Percentiles rank a stretch among this genome's conserved stretches.
phyloP scores from a whole-genome alignment of 2,329 filamentous ascomycete genomes.

The Cladophialophora bantiana region DNA sequence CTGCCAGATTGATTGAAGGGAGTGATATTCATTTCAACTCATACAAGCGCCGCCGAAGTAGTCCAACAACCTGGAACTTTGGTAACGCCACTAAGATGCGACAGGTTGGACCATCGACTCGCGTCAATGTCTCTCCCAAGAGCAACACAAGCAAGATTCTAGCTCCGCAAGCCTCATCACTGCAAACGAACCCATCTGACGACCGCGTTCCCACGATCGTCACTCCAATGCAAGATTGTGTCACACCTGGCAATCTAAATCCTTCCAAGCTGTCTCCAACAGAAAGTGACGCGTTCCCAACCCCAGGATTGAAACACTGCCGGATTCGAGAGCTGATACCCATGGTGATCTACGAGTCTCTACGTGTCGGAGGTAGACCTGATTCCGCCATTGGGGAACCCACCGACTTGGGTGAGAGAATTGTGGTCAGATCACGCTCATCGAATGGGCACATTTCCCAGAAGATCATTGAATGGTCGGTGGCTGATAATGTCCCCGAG shows the following conservation, averaged over 20 bases:
- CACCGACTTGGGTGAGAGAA: slow-evolving; percentile 54
- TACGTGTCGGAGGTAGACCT: slow-evolving; percentile 56
- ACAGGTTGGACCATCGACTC: slow-evolving; percentile 47
- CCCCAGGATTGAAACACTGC: slow-evolving; percentile 52
- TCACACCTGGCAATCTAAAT: slow-evolving; percentile 26
- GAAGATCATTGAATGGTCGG: slow-evolving; percentile 57
- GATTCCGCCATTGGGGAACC: slow-evolving; percentile 55
- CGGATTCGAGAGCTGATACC: slow-evolving; percentile 56
- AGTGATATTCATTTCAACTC: slow-evolving; percentile 53
- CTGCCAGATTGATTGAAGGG: slow-evolving; percentile 52
- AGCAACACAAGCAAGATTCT: slow-evolving; percentile 13
- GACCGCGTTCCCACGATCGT: slow-evolving; percentile 26
- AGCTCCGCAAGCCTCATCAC: slow-evolving; percentile 31
- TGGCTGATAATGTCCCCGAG: slow-evolving; percentile 56
- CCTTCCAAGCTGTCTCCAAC: slow-evolving; percentile 31
- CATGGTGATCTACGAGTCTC: slow-evolving; percentile 56
- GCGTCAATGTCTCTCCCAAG: slow-evolving; percentile 46
- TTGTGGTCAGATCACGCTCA: slow-evolving; percentile 53
- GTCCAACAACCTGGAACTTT: slow-evolving; percentile 47
- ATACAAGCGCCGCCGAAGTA: slow-evolving; percentile 55
- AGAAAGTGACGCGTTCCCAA: slow-evolving; percentile 39
- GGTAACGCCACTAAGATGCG: slow-evolving; percentile 49
- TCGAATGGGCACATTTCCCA: slow-evolving; percentile 54
- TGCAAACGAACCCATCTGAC: slow-evolving; percentile 20
- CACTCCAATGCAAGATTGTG: slow-evolving; percentile 27